Percentiles rank a stretch among this genome's conserved stretches.
Conservation (phyloP, 768 basidiomycete species). For the Suillus placidus region DNA sequence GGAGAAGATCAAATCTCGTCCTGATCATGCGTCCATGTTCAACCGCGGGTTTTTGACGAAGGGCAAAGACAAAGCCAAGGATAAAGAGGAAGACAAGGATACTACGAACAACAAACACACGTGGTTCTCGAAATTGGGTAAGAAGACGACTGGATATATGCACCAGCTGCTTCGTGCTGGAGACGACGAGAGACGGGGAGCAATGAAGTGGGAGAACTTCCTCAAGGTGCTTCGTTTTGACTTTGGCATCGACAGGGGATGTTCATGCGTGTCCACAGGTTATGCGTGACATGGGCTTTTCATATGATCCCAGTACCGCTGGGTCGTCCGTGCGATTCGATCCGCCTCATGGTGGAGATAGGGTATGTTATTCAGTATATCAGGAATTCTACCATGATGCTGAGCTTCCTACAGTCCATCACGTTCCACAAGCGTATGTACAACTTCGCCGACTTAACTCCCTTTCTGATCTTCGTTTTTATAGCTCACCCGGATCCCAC, state of each 20-base stretch:
- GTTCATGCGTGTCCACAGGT: constrained; percentile 43
- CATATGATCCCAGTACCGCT: constrained; percentile 71
- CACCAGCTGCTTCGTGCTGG: constrained; percentile 63
- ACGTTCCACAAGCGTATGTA: constrained; percentile 73
- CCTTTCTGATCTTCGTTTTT: constrained; percentile 11
- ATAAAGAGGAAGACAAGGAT: constrained; percentile 34
- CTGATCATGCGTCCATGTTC: constrained; percentile 57
- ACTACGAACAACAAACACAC: constrained; percentile 44
- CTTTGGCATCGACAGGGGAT: not conserved
- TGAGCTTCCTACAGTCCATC: constrained; percentile 51
- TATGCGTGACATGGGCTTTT: constrained; percentile 80
- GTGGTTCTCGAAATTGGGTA: constrained; percentile 60
- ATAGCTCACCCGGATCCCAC: constrained; percentile 78
- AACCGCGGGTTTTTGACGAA: constrained; percentile 53
- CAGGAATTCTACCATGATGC: constrained; percentile 10
- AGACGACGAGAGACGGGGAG: constrained; percentile 57
- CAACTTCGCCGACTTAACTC: constrained; percentile 13
- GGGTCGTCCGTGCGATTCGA: constrained; percentile 85
- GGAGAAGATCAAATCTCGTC: constrained; percentile 71
- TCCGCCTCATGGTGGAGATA: constrained; percentile 59
- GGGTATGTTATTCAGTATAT: constrained; percentile 34
- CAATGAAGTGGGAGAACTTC: constrained; percentile 83
- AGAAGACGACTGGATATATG: constrained; percentile 62
- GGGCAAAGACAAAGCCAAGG: constrained; percentile 38
- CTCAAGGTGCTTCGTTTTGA: constrained; percentile 51